These are phyloP conservation scores for Leccinum solheimii DNA, from an alignment of 1,284 basidiomycete genomes.

Conservation along the genomic window DNA sequence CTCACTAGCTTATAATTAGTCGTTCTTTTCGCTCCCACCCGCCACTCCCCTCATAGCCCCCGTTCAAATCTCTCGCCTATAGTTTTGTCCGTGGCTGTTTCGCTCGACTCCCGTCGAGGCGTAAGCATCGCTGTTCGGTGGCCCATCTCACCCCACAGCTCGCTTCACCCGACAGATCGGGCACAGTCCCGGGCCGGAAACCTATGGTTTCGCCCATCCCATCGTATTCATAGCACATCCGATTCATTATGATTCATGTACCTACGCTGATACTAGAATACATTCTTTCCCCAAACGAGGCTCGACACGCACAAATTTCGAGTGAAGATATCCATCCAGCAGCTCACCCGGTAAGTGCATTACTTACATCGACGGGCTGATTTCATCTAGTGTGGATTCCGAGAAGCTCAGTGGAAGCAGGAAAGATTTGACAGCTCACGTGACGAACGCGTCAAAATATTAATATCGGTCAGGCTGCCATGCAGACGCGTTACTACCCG, in stretches of 20 bases:
- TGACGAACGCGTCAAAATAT: conserved; percentile 21
- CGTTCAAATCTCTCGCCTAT: no score
- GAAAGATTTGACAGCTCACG: conserved; percentile 13
- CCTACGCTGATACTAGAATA: not conserved
- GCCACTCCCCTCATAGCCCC: no score
- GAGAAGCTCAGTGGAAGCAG: no score
- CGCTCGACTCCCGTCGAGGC: not conserved
- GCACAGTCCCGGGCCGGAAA: not conserved
- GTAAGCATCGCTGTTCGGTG: not conserved
- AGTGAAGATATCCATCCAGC: no score
- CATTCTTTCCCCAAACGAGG: not conserved
- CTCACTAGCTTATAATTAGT: no score
- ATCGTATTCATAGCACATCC: not conserved
- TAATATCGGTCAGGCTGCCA: not conserved
- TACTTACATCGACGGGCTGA: no score
- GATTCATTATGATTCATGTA: not conserved
- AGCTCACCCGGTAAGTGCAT: no score
- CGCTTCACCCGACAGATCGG: not conserved
- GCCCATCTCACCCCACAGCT: not conserved
- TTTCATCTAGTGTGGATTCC: no score
- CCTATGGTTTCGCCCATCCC: not conserved
- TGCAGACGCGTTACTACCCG: not conserved
- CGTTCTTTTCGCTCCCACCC: no score
- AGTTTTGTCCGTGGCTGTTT: no score
- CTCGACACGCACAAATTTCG: not conserved